phyloP scores from a whole-genome alignment of 208 protist species.

The Acanthamoeba polyphaga region DNA sequence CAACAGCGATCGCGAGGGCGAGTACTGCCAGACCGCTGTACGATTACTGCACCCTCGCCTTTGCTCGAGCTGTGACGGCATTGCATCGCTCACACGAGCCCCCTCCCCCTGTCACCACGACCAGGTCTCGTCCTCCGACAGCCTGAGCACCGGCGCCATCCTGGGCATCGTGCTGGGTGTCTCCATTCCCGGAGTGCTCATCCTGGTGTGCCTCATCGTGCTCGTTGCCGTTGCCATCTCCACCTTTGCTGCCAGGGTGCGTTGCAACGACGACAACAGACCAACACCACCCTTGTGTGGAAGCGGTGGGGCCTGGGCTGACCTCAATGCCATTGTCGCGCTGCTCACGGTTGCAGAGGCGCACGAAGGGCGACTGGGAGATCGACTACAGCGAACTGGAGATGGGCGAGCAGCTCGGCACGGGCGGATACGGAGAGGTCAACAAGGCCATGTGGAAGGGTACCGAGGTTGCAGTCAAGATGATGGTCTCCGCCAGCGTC shows the following conservation, averaged over 20 bases:
- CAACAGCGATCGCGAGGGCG: background rate
- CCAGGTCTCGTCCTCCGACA: background rate
- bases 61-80: background rate
- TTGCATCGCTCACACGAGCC: background rate
- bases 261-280: no score
- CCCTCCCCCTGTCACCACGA: no score
- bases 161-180: constrained; percentile 1
- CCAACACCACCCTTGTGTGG: background rate
- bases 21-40: background rate
- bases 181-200: background rate
- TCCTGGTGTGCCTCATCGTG: constrained; percentile 3
- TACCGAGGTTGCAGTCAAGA: constrained; percentile 55
- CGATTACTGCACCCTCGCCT: background rate
- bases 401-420: constrained; percentile 28
- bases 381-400: constrained; percentile 66
- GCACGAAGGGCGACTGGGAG: background rate
- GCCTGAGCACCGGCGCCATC: background rate
- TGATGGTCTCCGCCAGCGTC: background rate
- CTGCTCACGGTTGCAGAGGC: background rate
- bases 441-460: constrained; percentile 68
- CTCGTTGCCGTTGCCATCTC: background rate
- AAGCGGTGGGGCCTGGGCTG: background rate
- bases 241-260: background rate
- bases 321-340: background rate
- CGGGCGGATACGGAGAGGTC: constrained; percentile 44